Evolutionary conservation across 2,329 filamentous ascomycete genomes (phyloP).

Genomic region (Stemphylium lycopersici): DNA sequence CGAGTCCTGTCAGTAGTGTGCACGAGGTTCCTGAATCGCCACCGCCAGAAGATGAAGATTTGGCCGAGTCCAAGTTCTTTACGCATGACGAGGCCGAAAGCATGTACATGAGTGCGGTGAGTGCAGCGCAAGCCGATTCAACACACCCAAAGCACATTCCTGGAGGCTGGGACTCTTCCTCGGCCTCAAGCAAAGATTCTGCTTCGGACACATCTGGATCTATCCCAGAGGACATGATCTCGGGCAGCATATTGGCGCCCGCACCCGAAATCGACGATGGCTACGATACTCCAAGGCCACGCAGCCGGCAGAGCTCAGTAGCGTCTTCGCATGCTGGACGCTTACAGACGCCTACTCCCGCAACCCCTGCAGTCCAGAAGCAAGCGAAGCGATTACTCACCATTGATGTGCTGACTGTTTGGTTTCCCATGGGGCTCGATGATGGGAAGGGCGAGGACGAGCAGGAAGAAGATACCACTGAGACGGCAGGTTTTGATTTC

Average conservation of each 20-base stretch:
- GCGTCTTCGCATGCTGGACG: conserved; percentile 18
- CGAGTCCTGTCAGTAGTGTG: conserved; percentile 2
- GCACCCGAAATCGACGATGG: conserved; percentile 42
- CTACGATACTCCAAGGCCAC: conserved; percentile 49
- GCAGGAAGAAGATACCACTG: conserved; percentile 13
- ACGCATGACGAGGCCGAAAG: conserved; percentile 82
- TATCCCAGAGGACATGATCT: conserved; percentile 39
- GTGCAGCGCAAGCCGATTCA: conserved; percentile 42
- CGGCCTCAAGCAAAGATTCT: conserved; percentile 40
- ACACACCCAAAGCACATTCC: conserved; percentile 42
- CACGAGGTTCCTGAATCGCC: conserved; percentile 12
- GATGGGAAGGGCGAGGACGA: conserved; percentile 11
- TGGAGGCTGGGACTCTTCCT: conserved; percentile 51
- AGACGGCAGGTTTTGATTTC: conserved; percentile 30
- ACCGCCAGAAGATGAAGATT: conserved; percentile 25
- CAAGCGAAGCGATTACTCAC: conserved; percentile 43
- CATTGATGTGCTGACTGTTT: conserved; percentile 47
- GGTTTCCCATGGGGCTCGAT: conserved; percentile 44
- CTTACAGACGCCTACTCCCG: conserved; percentile 4
- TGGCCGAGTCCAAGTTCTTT: conserved; percentile 68
- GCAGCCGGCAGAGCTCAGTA: conserved; percentile 36
- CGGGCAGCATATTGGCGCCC: conserved; percentile 40
- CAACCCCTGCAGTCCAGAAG: conserved; percentile 10
- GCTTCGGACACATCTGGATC: conserved; percentile 34
- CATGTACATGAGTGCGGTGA: conserved; percentile 80